A percentile compares a stretch with the other conserved stretches of the same genome.
Conservation (phyloP, 768 basidiomycete species). For the Termitomyces sp. region DNA sequence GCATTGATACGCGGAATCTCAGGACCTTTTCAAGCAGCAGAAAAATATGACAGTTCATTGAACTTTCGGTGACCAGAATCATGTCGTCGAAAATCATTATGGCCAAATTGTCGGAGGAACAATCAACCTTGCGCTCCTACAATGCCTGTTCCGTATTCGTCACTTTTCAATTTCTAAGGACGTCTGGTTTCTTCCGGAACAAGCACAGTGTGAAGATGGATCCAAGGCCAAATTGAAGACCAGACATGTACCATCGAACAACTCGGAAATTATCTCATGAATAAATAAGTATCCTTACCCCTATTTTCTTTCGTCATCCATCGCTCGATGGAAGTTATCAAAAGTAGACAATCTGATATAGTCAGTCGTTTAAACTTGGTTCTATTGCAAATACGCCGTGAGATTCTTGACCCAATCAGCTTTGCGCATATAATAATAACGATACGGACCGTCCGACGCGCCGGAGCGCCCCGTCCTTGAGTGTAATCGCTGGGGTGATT, state of each 20-base stretch:
- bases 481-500: background rate
- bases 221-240: background rate
- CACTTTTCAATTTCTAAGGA: constrained; percentile 11
- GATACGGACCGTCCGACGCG: background rate
- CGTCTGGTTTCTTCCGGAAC: constrained; percentile 10
- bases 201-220: constrained; percentile 10
- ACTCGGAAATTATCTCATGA: background rate
- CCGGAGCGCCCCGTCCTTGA: background rate
- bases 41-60: constrained; percentile 3
- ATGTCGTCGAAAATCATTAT: constrained; percentile 6
- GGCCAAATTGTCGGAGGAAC: constrained; percentile 14
- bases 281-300: too few species aligned
- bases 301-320: too few species aligned
- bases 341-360: background rate
- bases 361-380: too few species aligned
- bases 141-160: constrained; percentile 9
- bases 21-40: constrained; percentile 14
- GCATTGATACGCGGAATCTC: constrained; percentile 12
- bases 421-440: background rate
- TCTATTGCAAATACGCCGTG: background rate
- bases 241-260: background rate
- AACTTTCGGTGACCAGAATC: background rate
- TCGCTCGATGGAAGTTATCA: background rate
- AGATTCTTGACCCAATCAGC: background rate
- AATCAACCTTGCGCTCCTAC: constrained; percentile 13